Evolutionary conservation across 2,329 filamentous ascomycete species (phyloP).

Genomic region (Alternaria panax): DNA sequence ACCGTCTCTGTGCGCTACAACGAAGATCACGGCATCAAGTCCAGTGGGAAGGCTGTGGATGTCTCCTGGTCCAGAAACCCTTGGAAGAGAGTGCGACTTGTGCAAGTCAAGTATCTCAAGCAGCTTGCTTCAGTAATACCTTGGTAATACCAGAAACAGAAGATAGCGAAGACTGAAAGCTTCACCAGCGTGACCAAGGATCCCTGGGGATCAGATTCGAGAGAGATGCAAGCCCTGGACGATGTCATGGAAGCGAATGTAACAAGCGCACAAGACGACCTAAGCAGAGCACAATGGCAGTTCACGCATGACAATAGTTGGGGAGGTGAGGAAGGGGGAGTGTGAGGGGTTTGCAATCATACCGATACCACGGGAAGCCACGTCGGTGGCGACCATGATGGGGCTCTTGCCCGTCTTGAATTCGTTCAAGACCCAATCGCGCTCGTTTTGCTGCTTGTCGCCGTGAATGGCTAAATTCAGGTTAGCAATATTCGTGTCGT

Average conservation of each 20-base stretch:
- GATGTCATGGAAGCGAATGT: constrained; percentile 83
- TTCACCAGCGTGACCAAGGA: constrained; percentile 86
- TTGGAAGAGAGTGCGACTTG: constrained; percentile 74
- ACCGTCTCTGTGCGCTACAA: constrained; percentile 64
- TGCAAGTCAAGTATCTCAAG: constrained; percentile 74
- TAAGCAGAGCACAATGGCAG: constrained; percentile 85
- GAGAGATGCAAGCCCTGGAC: constrained; percentile 86
- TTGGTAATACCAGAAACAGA: constrained; percentile 74
- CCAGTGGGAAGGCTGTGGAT: constrained; percentile 59
- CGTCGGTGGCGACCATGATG: constrained; percentile 99
- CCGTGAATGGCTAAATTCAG: constrained; percentile 82
- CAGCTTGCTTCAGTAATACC: constrained; percentile 76
- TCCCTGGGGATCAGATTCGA: constrained; percentile 80
- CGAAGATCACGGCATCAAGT: constrained; percentile 54
- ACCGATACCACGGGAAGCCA: constrained; percentile 99
- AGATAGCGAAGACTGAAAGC: constrained; percentile 72
- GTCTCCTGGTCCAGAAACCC: constrained; percentile 72
- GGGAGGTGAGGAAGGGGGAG: constrained; percentile 49
- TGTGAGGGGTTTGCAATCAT: constrained; percentile 75
- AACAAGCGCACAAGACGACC: constrained; percentile 78
- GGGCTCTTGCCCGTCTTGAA: constrained; percentile 99
- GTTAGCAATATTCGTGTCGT: constrained; percentile 48
- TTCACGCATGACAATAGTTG: constrained; percentile 63
- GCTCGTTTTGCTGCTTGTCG: constrained; percentile 99
- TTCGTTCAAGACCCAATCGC: constrained; percentile 98